A percentile compares a stretch with the other conserved stretches of the same genome.
Evolutionary conservation across 768 basidiomycete genomes (phyloP).

Genomic region (Trametes cinnabarina): DNA sequence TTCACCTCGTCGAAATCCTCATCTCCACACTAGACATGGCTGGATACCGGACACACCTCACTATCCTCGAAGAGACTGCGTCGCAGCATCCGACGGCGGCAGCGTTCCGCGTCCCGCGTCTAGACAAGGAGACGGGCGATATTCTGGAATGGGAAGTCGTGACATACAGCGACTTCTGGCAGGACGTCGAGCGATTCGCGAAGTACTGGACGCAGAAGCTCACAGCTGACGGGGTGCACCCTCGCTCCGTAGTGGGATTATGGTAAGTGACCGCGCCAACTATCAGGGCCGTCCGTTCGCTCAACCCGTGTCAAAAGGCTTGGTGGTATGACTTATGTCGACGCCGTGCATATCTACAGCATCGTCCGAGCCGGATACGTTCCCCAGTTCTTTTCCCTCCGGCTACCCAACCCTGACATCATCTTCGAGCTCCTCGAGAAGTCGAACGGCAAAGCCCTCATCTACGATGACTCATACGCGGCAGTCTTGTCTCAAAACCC

Average conservation of each 20-base stretch:
- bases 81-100: conserved; percentile 45
- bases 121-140: conserved; percentile 41
- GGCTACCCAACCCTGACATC: conserved; percentile 70
- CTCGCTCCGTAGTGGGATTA: conserved; percentile 63
- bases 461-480: conserved; percentile 46
- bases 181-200: conserved; percentile 64
- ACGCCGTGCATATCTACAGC: conserved; percentile 72
- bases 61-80: conserved; percentile 59
- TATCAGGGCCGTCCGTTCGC: background rate
- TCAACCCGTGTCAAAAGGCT: conserved; percentile 47
- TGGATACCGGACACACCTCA: conserved; percentile 46
- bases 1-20: conserved; percentile 6
- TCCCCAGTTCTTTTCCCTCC: conserved; percentile 75
- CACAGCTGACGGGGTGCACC: conserved; percentile 42
- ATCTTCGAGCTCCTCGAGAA: conserved; percentile 67
- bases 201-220: conserved; percentile 61
- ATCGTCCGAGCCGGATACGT: conserved; percentile 74
- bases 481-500: conserved; percentile 42
- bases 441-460: conserved; percentile 60
- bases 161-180: conserved; percentile 61
- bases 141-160: conserved; percentile 57
- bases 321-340: conserved; percentile 66
- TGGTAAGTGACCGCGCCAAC: conserved; percentile 47
- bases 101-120: conserved; percentile 60
- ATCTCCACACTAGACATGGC: conserved; percentile 21